Evolutionary conservation across 352 stramenopile species (phyloP).

Genomic region (Phytophthora rubi): DNA sequence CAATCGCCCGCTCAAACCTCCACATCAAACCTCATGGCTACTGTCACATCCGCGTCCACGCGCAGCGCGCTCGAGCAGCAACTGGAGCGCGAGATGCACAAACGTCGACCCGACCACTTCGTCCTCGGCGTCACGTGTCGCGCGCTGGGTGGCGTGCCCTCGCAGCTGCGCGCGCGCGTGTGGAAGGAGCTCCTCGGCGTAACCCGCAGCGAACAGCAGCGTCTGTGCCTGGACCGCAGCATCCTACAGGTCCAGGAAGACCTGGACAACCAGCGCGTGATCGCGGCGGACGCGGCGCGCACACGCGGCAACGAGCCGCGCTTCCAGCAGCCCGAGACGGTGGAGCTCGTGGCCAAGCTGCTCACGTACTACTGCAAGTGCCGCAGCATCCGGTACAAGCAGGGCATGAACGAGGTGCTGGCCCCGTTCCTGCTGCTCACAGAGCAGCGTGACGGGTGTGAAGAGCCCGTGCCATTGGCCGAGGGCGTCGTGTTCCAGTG

Average conservation of each 20-base stretch:
- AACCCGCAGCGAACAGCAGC: slow-evolving; percentile 52
- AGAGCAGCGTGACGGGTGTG: slow-evolving; percentile 24
- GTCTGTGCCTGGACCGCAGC: slow-evolving; percentile 66
- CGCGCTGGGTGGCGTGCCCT: slow-evolving; percentile 68
- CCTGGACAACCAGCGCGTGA: slow-evolving; percentile 91
- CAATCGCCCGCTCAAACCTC: neutral
- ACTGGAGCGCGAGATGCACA: slow-evolving; percentile 69
- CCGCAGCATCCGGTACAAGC: slow-evolving; percentile 91
- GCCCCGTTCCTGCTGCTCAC: slow-evolving; percentile 90
- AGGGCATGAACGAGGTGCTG: slow-evolving; percentile 95
- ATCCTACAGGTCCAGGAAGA: slow-evolving; percentile 84
- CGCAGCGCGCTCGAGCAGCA: slow-evolving; percentile 28
- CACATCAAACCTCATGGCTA: too few relatives aligned
- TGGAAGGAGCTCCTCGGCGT: slow-evolving; percentile 87
- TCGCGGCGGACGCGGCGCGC: slow-evolving; percentile 85
- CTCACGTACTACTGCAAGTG: slow-evolving; percentile 95
- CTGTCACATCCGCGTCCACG: too few relatives aligned
- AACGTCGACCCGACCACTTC: slow-evolving; percentile 76
- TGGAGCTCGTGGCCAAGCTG: slow-evolving; percentile 81
- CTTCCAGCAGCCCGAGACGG: slow-evolving; percentile 78
- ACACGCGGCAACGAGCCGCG: slow-evolving; percentile 83
- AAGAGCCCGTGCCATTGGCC: slow-evolving; percentile 45
- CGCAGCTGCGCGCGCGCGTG: slow-evolving; percentile 57
- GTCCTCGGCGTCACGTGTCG: slow-evolving; percentile 75
- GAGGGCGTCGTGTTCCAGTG: slow-evolving; percentile 85